Base-by-base conservation (phyloP, 768 basidiomycete species). In the Leccinum subgranulosum region DNA sequence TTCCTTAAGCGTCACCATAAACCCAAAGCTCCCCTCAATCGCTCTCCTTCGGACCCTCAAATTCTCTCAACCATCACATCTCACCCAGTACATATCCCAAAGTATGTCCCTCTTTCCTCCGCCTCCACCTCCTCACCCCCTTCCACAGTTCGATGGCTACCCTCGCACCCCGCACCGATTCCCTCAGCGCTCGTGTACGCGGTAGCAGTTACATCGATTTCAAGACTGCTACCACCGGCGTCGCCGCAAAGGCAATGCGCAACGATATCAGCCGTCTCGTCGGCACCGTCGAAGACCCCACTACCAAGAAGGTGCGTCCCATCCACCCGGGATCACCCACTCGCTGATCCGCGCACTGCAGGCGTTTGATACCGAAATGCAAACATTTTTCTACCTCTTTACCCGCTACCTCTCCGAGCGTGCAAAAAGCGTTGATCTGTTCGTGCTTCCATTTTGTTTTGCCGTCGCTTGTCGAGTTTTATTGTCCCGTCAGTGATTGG, bases 231-330 rank as follows among this genome's bases (percentile, higher is more conserved):
- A 95, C 85, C 53, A 94, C 93, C 54, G 93, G 92, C 63, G 88
- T 94, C 63, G 89, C 92, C 27, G 90, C 92, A 64, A 98, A 97
- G 79, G 81, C 94, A 55, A 98, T 98, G 96, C 87, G 94, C 79
- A 97, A 98, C 73, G 97, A 98, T 79, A 88, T 99, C 77, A 89
- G 89, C 74, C 85, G 85, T 69, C 90, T 99, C 81, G 93, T 98
- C 69, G 79, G 81, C 71, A 88, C 87, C 60, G 90, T 96, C 70
- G 79, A 84, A 61, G 91, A 98, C 62, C 81, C 84, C 29, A 71
- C 79, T 41, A 88, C 89, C 55, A 91, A 90, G 79, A 92, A 89
- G 87, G 95, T 92, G 56, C 54, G 61, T 66, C 39, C 21, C 45
- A 45, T 27, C 19, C 27, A 15, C 46, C 14, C 54, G 15, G 54